These are phyloP conservation scores for Syzygium oleosum DNA, from an alignment of 345 rosid genomes.

Conservation along the genomic window DNA sequence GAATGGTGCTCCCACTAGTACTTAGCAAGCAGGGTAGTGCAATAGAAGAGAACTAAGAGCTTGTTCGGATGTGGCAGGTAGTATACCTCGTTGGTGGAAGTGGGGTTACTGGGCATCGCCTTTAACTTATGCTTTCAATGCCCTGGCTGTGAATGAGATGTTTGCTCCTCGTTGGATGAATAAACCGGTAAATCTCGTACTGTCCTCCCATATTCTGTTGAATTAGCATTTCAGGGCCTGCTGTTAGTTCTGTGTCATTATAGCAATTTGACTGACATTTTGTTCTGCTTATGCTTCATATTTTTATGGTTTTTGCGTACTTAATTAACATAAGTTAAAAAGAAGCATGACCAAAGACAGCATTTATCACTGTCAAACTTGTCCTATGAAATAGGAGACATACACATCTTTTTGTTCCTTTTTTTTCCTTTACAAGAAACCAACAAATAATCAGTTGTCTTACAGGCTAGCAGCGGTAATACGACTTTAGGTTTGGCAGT, in stretches of 20 bases:
- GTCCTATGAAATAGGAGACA: background rate
- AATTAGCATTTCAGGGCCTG: background rate
- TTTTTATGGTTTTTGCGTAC: background rate
- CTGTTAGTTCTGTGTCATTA: background rate
- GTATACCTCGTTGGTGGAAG: slow-evolving; percentile 69
- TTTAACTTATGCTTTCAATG: slow-evolving; percentile 56
- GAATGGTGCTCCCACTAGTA: background rate
- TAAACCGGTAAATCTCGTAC: slow-evolving; percentile 22
- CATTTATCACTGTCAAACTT: background rate
- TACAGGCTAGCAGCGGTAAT: slow-evolving; percentile 8
- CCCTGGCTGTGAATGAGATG: slow-evolving; percentile 70
- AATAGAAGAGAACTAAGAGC: background rate
- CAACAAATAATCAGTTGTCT: background rate
- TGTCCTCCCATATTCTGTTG: background rate
- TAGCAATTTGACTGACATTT: background rate
- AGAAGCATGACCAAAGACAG: background rate
- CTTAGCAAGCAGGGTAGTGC: background rate
- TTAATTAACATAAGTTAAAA: background rate
- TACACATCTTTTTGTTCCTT: background rate
- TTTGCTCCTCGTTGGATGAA: slow-evolving; percentile 80
- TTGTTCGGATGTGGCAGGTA: slow-evolving; percentile 65
- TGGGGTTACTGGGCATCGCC: slow-evolving; percentile 97
- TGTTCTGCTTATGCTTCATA: background rate
- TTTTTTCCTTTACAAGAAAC: background rate
- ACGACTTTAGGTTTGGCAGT: slow-evolving; percentile 49